Conservation (phyloP, 2,329 filamentous ascomycete species). For the Neophaeococcomyces mojaviensis region DNA sequence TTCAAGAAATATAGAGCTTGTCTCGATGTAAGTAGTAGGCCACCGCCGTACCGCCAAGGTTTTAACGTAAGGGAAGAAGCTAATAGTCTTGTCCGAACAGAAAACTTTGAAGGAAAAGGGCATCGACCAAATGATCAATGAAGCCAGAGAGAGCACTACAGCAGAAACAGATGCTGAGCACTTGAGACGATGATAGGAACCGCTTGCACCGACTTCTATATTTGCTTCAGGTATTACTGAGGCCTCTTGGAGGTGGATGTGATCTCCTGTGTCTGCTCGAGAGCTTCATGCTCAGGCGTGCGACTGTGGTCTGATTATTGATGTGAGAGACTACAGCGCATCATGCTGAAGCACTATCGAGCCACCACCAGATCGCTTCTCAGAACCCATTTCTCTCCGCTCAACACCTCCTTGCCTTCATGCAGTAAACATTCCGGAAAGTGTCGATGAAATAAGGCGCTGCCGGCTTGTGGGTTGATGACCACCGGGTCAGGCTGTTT, state of each 20-base stretch:
- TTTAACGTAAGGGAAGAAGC: background rate
- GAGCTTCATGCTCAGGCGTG: no score
- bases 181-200: constrained; percentile 37
- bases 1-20: constrained; percentile 88
- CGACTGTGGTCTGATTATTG: no score
- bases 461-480: constrained; percentile 71
- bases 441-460: constrained; percentile 80
- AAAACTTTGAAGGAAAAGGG: constrained; percentile 78
- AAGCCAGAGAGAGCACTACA: constrained; percentile 79
- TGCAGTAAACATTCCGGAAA: constrained; percentile 84
- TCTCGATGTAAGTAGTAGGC: constrained; percentile 56
- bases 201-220: background rate
- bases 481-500: constrained; percentile 50
- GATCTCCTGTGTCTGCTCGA: no score
- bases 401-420: constrained; percentile 70
- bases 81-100: constrained; percentile 42
- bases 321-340: no score
- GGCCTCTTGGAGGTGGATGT: background rate
- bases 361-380: constrained; percentile 62
- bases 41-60: background rate
- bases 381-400: constrained; percentile 86
- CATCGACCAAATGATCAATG: constrained; percentile 86
- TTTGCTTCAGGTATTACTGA: background rate
- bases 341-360: constrained; percentile 22
- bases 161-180: constrained; percentile 69